Evolutionary conservation across 768 basidiomycete species (phyloP).

Genomic region (Pleurotus tuoliensis): DNA sequence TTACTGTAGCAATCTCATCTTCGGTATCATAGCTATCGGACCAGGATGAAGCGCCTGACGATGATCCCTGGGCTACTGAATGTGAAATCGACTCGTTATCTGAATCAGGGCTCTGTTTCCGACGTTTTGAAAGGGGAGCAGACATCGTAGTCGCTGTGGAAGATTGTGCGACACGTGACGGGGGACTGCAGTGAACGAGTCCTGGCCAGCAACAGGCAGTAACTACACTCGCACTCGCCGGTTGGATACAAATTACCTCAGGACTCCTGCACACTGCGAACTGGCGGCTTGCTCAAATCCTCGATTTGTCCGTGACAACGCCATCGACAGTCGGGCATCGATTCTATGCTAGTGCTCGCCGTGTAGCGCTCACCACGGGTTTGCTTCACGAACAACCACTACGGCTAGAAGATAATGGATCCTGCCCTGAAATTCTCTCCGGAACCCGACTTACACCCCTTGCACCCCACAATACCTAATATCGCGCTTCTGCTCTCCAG

Average conservation of each 20-base stretch:
- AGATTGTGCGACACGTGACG: too few species aligned
- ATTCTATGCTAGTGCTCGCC: not conserved
- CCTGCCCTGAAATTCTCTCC: conserved; percentile 52
- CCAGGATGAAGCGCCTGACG: conserved; percentile 21
- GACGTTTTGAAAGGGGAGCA: conserved; percentile 41
- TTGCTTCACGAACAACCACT: too few species aligned
- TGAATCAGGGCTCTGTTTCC: conserved; percentile 35
- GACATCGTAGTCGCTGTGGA: conserved; percentile 33
- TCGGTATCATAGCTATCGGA: conserved; percentile 43
- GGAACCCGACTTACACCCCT: conserved; percentile 77
- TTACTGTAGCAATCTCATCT: conserved; percentile 57
- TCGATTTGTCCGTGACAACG: not conserved
- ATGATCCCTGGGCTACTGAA: conserved; percentile 13
- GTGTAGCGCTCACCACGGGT: too few species aligned
- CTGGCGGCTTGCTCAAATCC: not conserved
- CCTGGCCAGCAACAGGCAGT: not conserved
- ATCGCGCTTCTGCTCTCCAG: conserved; percentile 62
- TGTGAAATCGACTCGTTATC: conserved; percentile 18
- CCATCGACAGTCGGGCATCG: not conserved
- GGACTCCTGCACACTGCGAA: too few species aligned
- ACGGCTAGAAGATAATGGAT: not conserved
- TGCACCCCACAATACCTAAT: conserved; percentile 65
- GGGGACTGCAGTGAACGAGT: too few species aligned
- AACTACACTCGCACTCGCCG: not conserved
- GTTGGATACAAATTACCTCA: too few species aligned